These are phyloP conservation scores for Volvox carteri DNA, from an alignment of 163 green algal species.

Conservation along the genomic window DNA sequence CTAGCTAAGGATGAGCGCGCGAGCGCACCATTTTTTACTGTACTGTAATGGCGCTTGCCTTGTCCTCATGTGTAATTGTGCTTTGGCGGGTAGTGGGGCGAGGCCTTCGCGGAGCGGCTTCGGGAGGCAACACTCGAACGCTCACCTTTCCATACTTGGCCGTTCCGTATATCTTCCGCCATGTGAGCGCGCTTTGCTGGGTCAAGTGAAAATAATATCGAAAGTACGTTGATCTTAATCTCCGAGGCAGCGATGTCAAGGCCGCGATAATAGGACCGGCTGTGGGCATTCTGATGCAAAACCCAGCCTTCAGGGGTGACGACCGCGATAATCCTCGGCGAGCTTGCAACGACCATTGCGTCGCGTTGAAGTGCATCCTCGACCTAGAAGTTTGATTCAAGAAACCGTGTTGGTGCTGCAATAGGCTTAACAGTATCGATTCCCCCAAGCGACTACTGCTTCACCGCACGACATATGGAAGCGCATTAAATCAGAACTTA, in stretches of 20 bases:
- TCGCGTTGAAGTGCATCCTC: not conserved
- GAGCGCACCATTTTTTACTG: not conserved
- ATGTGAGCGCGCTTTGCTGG: not conserved
- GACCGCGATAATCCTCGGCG: not conserved
- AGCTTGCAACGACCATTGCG: constrained; percentile 4
- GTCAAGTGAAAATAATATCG: not conserved
- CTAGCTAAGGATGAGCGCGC: not conserved
- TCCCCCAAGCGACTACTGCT: no score
- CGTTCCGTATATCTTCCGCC: not conserved
- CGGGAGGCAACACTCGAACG: not conserved
- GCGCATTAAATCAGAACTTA: not conserved
- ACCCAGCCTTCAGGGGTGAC: not conserved
- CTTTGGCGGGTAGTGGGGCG: no score
- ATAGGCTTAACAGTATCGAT: not conserved
- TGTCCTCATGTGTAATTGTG: no score
- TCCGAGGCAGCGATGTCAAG: not conserved
- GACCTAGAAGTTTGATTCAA: not conserved
- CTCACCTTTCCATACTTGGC: not conserved
- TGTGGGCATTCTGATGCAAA: constrained; percentile 1
- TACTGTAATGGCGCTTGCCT: not conserved
- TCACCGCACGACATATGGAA: no score
- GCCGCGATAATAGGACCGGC: not conserved
- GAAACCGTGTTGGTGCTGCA: no score
- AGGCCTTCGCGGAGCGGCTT: no score
- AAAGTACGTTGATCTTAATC: no score